Evolutionary conservation across 2,329 filamentous ascomycete species (phyloP).

Genomic region (Arthrobotrys entomopaga): DNA sequence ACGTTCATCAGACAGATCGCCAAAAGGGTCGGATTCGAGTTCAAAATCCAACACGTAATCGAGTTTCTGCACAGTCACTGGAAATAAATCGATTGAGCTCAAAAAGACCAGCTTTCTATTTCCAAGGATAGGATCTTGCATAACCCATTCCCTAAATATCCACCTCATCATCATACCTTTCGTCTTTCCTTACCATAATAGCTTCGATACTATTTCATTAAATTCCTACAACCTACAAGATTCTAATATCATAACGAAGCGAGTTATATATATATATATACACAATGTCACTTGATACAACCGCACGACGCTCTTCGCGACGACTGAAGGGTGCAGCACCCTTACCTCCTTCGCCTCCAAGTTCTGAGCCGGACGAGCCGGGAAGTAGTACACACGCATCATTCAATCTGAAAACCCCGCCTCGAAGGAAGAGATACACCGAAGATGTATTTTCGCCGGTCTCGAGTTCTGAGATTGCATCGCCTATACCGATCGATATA

Average conservation of each 20-base stretch:
- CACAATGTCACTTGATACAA: slow-evolving; percentile 17
- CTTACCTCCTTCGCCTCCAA: slow-evolving; percentile 17
- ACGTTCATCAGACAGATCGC: no score
- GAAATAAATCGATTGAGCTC: no score
- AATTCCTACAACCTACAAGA: background rate
- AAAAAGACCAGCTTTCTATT: no score
- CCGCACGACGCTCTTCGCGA: slow-evolving; percentile 27
- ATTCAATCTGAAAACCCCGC: background rate
- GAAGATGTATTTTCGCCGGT: slow-evolving; percentile 1
- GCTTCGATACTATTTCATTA: no score
- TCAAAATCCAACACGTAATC: no score
- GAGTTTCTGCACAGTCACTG: no score
- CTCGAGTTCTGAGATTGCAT: background rate
- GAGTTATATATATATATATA: background rate
- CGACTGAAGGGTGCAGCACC: slow-evolving; percentile 15
- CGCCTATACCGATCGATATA: background rate
- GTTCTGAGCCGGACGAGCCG: slow-evolving; percentile 1
- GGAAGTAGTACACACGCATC: background rate
- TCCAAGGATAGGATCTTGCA: no score
- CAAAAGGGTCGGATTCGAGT: no score
- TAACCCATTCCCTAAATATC: no score
- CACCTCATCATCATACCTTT: no score
- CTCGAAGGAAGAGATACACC: no score
- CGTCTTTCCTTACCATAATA: no score
- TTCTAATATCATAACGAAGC: background rate